Evolutionary conservation across 1,284 basidiomycete genomes (phyloP).

Genomic region (Cutaneotrichosporon cutaneum): DNA sequence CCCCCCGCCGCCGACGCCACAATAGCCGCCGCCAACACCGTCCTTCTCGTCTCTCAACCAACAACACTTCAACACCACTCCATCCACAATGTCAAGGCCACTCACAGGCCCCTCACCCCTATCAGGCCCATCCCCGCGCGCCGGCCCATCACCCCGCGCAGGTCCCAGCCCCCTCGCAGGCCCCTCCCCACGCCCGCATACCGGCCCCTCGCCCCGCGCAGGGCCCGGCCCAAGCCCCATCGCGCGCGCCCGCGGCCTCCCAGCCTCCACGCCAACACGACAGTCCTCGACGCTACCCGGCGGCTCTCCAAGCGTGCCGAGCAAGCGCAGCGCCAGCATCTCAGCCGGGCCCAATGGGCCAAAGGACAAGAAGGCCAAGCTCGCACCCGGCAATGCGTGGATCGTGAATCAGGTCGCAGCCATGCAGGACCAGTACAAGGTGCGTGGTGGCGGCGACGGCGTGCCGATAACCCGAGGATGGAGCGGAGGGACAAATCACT

Average conservation of each 20-base stretch:
- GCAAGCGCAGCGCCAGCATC: constrained; percentile 10
- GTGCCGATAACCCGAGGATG: background rate
- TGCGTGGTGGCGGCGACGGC: too few relatives aligned
- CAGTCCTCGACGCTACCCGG: constrained; percentile 1
- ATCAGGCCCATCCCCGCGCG: constrained; percentile 18
- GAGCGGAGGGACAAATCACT: background rate
- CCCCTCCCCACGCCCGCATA: constrained; percentile 16
- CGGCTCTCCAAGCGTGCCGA: constrained; percentile 12
- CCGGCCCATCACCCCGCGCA: constrained; percentile 19
- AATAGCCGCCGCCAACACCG: background rate
- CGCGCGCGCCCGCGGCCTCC: constrained; percentile 14
- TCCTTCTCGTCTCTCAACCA: background rate
- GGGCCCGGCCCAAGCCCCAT: constrained; percentile 8
- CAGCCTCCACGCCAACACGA: constrained; percentile 7
- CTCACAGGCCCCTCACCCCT: constrained; percentile 15
- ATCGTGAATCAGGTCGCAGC: constrained; percentile 28
- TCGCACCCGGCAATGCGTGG: constrained; percentile 33
- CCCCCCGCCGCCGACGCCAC: too few relatives aligned
- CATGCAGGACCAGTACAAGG: constrained; percentile 35
- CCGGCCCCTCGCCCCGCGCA: constrained; percentile 19
- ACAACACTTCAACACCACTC: background rate
- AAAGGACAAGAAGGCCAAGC: constrained; percentile 15
- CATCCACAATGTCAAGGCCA: constrained; percentile 2
- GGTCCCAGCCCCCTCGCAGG: constrained; percentile 7
- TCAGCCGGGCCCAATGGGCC: background rate